Conservation (phyloP, 1,284 basidiomycete species). For the Ceratobasidium sp. region DNA sequence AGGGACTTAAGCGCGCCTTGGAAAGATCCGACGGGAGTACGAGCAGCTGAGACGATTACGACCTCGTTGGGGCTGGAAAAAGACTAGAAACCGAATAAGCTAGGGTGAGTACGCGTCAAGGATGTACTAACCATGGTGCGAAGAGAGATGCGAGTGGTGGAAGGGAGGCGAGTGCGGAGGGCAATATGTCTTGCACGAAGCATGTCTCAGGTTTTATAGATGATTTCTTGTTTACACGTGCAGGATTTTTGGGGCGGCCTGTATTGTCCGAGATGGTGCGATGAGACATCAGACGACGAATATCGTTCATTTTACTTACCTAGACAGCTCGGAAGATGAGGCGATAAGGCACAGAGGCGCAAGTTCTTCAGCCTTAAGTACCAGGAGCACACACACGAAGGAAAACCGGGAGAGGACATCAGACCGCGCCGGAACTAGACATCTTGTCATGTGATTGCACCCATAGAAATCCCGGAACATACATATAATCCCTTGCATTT, state of each 20-base stretch:
- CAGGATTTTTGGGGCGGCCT: constrained; percentile 29
- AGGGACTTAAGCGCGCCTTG: constrained; percentile 88
- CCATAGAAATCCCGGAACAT: not conserved
- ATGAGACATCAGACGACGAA: constrained; percentile 24
- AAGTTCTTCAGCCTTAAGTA: not conserved
- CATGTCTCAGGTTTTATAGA: constrained; percentile 28
- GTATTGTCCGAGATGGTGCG: constrained; percentile 34
- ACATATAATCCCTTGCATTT: constrained; percentile 4
- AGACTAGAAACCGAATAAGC: constrained; percentile 43
- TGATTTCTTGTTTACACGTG: constrained; percentile 17
- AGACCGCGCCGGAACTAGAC: constrained; percentile 13
- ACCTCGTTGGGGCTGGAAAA: constrained; percentile 71
- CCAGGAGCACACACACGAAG: too few relatives aligned
- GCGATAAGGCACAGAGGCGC: not conserved
- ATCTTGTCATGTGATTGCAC: constrained; percentile 30
- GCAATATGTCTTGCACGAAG: constrained; percentile 31
- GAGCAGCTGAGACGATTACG: constrained; percentile 92
- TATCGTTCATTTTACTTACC: constrained; percentile 24
- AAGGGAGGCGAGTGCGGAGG: constrained; percentile 37
- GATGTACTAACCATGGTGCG: constrained; percentile 44
- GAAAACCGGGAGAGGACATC: not conserved
- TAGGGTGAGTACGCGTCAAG: constrained; percentile 16
- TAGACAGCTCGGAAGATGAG: not conserved
- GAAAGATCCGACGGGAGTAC: constrained; percentile 94
- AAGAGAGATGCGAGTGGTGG: constrained; percentile 29